phyloP scores from a whole-genome alignment of 257 asterid species.

The Coffea canephora region DNA sequence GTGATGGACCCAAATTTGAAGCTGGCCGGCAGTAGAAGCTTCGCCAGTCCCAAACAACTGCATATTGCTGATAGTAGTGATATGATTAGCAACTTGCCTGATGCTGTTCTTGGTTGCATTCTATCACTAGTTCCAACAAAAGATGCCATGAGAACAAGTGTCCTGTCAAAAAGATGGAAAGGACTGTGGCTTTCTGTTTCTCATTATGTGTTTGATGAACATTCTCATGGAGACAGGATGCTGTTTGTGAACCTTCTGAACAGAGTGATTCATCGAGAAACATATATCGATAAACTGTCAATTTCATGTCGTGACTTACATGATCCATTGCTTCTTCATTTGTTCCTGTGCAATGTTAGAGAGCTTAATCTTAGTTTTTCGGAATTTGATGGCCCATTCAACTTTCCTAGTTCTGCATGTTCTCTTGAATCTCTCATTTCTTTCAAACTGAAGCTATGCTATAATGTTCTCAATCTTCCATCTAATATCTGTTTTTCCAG shows the following conservation, averaged over 20 bases:
- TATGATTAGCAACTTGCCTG: neutral
- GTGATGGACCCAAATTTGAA: neutral
- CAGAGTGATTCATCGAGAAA: neutral
- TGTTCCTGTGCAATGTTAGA: neutral
- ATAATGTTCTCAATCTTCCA: neutral
- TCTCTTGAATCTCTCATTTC: neutral
- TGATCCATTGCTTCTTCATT: neutral
- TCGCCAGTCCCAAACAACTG: neutral
- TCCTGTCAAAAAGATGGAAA: constrained; percentile 3
- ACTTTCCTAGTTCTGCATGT: neutral
- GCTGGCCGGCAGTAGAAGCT: neutral
- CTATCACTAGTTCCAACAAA: neutral
- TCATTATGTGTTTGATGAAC: neutral
- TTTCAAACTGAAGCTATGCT: neutral
- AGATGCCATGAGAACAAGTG: neutral
- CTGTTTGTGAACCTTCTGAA: neutral
- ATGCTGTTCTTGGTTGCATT: neutral
- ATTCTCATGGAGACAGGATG: neutral
- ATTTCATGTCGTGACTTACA: neutral
- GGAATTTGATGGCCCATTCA: neutral
- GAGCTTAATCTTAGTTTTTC: neutral
- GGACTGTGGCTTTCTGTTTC: neutral
- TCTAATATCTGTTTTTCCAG: neutral
- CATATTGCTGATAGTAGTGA: neutral
- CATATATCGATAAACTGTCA: neutral